These are phyloP conservation scores for Hygrocybe coccinea DNA, from an alignment of 768 basidiomycete genomes.

Conservation along the genomic window DNA sequence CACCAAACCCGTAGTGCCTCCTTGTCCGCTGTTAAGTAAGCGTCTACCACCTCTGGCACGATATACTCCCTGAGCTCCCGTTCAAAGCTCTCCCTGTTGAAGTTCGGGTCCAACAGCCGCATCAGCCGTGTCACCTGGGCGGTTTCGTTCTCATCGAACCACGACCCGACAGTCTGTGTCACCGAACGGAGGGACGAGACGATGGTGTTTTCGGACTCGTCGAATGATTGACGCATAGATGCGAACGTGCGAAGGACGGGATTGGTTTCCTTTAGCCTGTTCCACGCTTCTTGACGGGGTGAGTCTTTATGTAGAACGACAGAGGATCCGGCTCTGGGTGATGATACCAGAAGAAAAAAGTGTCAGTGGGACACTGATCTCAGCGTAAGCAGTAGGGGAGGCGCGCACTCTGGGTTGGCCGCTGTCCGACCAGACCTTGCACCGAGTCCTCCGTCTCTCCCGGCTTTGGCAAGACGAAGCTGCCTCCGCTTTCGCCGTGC, in stretches of 20 bases:
- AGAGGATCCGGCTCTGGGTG: slow-evolving; percentile 72
- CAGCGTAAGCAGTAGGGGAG: neutral
- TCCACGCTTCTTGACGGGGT: slow-evolving; percentile 75
- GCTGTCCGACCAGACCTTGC: slow-evolving; percentile 45
- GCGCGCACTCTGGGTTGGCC: slow-evolving; percentile 76
- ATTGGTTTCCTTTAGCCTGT: slow-evolving; percentile 71
- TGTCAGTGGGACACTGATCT: neutral
- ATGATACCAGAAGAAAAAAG: neutral
- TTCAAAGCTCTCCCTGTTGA: slow-evolving; percentile 82
- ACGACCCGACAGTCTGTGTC: slow-evolving; percentile 78
- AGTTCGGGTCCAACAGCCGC: slow-evolving; percentile 82
- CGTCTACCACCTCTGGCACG: slow-evolving; percentile 95
- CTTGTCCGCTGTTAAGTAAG: slow-evolving; percentile 86
- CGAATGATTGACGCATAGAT: slow-evolving; percentile 63
- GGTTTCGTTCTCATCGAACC: slow-evolving; percentile 97
- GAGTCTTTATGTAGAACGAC: slow-evolving; percentile 82
- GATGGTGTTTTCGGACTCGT: slow-evolving; percentile 91
- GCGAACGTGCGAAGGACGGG: slow-evolving; percentile 61
- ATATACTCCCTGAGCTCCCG: slow-evolving; percentile 94
- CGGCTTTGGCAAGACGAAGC: slow-evolving; percentile 78
- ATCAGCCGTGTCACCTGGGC: slow-evolving; percentile 90
- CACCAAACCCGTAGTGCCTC: slow-evolving; percentile 88
- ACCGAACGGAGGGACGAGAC: slow-evolving; percentile 76
- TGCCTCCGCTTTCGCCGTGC: slow-evolving; percentile 77
- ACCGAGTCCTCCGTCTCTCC: slow-evolving; percentile 58